Base-by-base conservation (phyloP, 1,284 basidiomycete species). In the Melampsora americana region DNA sequence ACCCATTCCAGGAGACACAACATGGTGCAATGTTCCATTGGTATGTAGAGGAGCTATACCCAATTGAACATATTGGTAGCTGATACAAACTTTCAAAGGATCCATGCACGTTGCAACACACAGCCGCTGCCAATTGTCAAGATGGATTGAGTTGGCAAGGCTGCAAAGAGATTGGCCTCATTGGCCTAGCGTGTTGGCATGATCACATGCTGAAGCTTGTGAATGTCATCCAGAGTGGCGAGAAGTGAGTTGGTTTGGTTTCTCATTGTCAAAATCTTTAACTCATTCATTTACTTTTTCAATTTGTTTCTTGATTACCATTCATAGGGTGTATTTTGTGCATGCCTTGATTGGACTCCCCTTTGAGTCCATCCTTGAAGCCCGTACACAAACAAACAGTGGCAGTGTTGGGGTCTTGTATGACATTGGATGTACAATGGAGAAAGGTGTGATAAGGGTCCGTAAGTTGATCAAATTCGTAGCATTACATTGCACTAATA, bases 121-220 rank as follows among this genome's bases (percentile, higher is more conserved):
- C 56, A 26, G 67, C 67, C 5, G 67, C 26, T 4, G 35, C 39
- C 20, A 20, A 69, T 42, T 42, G 14, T 20, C 32, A 35, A 16
- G 44, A 60, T 14, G 16, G 26, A 5, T 50, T 35, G 14, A 69
- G 50, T 12, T 69, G 67, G 67, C 53, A 69, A 60, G 26, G 26
- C 35, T 69, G 67, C 44, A 48, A 69, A 32, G 53, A 69, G 23
- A 69, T 48, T 1, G 67, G 67, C 16, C 32, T 69, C 30, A 69
- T 69, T 50, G 67, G 67, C 0, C 11, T 39, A 9, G 56, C 50
- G 7, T 69, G 67, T 23, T 20, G 67, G 20, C 67, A 69, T n/a
- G n/a, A n/a, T n/a, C n/a, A n/a, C n/a, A n/a, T n/a, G n/a, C n/a
- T n/a, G n/a, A n/a, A n/a, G n/a, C 20, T 69, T 26, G 67, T 56